These are phyloP conservation scores for Geotrichum macrosporum DNA, from an alignment of 1,139 yeast genomes.

Conservation along the genomic window DNA sequence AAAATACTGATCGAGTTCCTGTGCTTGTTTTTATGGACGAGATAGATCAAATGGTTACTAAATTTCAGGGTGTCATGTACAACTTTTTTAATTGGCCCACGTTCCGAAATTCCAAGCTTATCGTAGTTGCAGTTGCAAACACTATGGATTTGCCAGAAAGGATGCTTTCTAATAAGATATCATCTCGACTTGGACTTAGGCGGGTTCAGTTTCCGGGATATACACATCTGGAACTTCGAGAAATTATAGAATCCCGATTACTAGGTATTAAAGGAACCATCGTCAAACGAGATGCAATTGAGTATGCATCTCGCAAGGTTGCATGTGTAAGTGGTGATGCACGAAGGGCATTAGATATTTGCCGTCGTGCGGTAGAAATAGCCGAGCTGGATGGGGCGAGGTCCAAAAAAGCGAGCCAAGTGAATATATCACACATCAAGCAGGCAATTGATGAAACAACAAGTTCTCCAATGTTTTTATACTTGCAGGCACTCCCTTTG, in stretches of 20 bases:
- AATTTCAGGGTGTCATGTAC: constrained; percentile 83
- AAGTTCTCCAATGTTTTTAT: constrained; percentile 63
- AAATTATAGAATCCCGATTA: constrained; percentile 68
- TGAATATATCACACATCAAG: constrained; percentile 65
- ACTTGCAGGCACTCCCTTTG: constrained; percentile 57
- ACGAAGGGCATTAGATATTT: constrained; percentile 81
- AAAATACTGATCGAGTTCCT: constrained; percentile 7
- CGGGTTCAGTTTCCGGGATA: constrained; percentile 88
- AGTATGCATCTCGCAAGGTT: constrained; percentile 87
- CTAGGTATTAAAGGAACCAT: constrained; percentile 46
- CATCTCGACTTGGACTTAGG: constrained; percentile 84
- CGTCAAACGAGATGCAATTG: constrained; percentile 72
- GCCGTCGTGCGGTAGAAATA: constrained; percentile 84
- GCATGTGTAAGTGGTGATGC: constrained; percentile 98
- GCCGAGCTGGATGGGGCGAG: constrained; percentile 50
- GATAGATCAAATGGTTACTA: constrained; percentile 86
- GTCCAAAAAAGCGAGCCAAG: too few species aligned
- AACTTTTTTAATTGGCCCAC: constrained; percentile 98
- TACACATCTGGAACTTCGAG: constrained; percentile 69
- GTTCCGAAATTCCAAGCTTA: constrained; percentile 66
- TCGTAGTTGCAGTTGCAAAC: constrained; percentile 91
- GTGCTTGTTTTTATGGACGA: constrained; percentile 63
- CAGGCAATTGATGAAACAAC: constrained; percentile 79
- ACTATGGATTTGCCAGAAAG: constrained; percentile 97
- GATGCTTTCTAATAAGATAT: constrained; percentile 76